These are phyloP conservation scores for Cyclocybe aegerita DNA, from an alignment of 768 basidiomycete genomes.

Conservation along the genomic window DNA sequence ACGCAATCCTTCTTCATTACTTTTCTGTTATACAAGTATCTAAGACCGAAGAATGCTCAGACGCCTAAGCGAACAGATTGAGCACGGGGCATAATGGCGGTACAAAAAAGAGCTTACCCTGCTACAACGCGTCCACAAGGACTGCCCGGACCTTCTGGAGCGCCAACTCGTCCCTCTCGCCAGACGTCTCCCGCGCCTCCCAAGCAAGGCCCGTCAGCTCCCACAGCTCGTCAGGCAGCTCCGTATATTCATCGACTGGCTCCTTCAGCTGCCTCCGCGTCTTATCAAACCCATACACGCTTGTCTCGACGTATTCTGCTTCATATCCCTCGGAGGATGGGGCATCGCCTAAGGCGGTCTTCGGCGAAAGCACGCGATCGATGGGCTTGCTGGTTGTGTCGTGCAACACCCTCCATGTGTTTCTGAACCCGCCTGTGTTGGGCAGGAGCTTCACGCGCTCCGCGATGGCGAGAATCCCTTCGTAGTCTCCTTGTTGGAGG, in stretches of 20 bases:
- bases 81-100: too few relatives aligned
- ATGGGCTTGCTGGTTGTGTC: slow-evolving; percentile 31
- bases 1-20: too few relatives aligned
- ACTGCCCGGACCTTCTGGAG: slow-evolving; percentile 26
- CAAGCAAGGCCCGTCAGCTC: slow-evolving; percentile 31
- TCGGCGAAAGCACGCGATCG: slow-evolving; percentile 29
- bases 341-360: not conserved
- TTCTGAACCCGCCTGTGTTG: slow-evolving; percentile 25
- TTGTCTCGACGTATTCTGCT: slow-evolving; percentile 24
- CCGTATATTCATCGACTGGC: slow-evolving; percentile 23
- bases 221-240: slow-evolving; percentile 28
- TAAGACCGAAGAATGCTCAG: too few relatives aligned
- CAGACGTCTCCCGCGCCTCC: slow-evolving; percentile 29
- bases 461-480: slow-evolving; percentile 8
- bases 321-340: slow-evolving; percentile 7
- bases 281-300: slow-evolving; percentile 35
- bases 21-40: too few relatives aligned
- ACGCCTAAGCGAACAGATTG: too few relatives aligned
- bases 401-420: slow-evolving; percentile 33
- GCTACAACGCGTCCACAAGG: slow-evolving; percentile 22
- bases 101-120: not conserved
- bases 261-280: slow-evolving; percentile 23
- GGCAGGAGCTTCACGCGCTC: slow-evolving; percentile 21
- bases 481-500: slow-evolving; percentile 5
- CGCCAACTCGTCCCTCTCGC: slow-evolving; percentile 23